Percentiles rank a stretch among this genome's conserved stretches.
phyloP scores from a whole-genome alignment of 2,329 filamentous ascomycete genomes.

The Sphaceloma murrayae region DNA sequence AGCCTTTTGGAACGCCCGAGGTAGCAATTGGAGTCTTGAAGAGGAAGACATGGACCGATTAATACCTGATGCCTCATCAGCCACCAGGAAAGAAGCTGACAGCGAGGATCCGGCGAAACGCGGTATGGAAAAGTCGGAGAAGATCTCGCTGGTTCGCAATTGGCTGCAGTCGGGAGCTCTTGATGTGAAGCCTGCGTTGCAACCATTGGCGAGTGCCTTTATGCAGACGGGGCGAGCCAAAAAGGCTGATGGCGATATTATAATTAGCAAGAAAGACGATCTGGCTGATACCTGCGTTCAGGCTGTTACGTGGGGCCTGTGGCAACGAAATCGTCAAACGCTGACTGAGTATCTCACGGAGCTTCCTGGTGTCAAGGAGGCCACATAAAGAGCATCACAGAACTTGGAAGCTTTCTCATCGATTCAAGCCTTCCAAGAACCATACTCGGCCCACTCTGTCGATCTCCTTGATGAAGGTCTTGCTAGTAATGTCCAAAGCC shows the following conservation, averaged over 20 bases:
- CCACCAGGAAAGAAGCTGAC: slow-evolving; percentile 16
- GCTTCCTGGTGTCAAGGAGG: not conserved
- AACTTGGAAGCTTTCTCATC: slow-evolving; percentile 35
- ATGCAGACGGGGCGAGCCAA: slow-evolving; percentile 19
- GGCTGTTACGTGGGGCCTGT: slow-evolving; percentile 65
- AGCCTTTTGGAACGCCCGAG: slow-evolving; percentile 44
- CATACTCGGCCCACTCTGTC: slow-evolving; percentile 76
- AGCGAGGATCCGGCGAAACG: slow-evolving; percentile 23
- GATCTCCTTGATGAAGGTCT: slow-evolving; percentile 71
- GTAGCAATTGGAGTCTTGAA: slow-evolving; percentile 17
- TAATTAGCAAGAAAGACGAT: slow-evolving; percentile 61
- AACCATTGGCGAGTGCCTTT: slow-evolving; percentile 20
- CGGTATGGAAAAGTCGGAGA: slow-evolving; percentile 46
- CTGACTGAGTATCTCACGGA: not conserved
- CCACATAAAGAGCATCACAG: not conserved
- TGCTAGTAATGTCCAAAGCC: slow-evolving; percentile 65
- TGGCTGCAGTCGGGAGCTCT: slow-evolving; percentile 37
- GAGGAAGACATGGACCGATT: slow-evolving; percentile 17
- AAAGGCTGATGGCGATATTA: slow-evolving; percentile 19
- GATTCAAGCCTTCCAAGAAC: slow-evolving; percentile 59
- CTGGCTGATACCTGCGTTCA: slow-evolving; percentile 71
- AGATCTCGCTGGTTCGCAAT: slow-evolving; percentile 52
- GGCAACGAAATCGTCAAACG: slow-evolving; percentile 52
- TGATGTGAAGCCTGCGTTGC: slow-evolving; percentile 29
- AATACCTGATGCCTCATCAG: slow-evolving; percentile 13